Evolutionary conservation across 2,329 filamentous ascomycete genomes (phyloP).

Genomic region (Venturiaceae sp.): DNA sequence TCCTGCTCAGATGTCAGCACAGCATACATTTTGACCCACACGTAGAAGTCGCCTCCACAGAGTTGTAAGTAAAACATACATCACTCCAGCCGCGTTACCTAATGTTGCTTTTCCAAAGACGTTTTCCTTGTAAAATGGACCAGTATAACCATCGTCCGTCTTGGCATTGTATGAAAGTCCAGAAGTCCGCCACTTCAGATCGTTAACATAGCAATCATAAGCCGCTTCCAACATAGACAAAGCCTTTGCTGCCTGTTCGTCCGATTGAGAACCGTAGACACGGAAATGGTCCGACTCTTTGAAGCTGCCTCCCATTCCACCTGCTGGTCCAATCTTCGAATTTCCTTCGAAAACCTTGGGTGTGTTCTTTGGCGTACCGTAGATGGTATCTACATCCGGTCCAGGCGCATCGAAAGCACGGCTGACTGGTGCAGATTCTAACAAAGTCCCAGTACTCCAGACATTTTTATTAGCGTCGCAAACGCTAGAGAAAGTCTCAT

Average conservation of each 20-base stretch:
- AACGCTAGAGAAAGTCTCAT: neutral
- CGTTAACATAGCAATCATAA: slow-evolving; percentile 19
- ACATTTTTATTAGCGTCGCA: neutral
- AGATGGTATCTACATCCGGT: neutral
- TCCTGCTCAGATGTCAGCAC: no score
- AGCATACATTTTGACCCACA: no score
- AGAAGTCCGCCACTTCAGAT: slow-evolving; percentile 15
- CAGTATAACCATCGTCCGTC: slow-evolving; percentile 19
- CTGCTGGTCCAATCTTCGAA: neutral
- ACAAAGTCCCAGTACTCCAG: neutral
- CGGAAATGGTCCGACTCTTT: slow-evolving; percentile 25
- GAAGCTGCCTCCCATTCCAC: neutral
- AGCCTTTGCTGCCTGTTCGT: slow-evolving; percentile 20
- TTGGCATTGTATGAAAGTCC: slow-evolving; percentile 17
- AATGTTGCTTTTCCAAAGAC: slow-evolving; percentile 26
- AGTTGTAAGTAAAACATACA: no score
- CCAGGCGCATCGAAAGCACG: neutral
- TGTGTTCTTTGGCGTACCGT: neutral
- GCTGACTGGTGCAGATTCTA: neutral
- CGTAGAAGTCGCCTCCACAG: no score
- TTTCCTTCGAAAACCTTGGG: neutral
- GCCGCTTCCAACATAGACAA: slow-evolving; percentile 37
- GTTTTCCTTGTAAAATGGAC: slow-evolving; percentile 37
- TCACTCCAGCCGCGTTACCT: slow-evolving; percentile 31
- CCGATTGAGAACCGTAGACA: slow-evolving; percentile 22